These are phyloP conservation scores for Cryphonectria japonica DNA, from an alignment of 2,329 filamentous ascomycete species.

Conservation along the genomic window DNA sequence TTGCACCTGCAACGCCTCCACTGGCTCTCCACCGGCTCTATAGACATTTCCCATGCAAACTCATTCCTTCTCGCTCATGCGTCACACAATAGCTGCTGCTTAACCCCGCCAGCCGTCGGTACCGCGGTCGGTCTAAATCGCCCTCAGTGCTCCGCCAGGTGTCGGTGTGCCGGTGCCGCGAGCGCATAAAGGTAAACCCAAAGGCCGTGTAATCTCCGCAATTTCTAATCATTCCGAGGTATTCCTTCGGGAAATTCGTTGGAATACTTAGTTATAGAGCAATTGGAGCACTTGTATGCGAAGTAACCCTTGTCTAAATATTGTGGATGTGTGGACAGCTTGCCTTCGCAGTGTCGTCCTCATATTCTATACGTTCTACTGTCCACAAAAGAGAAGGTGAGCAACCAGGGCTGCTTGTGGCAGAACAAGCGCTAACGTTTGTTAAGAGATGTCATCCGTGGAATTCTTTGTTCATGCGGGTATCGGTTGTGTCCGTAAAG, in stretches of 20 bases:
- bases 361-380: not conserved
- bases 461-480: not conserved
- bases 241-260: not conserved
- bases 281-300: no score
- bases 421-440: not conserved
- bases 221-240: not conserved
- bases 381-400: not conserved
- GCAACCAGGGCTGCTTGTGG: not conserved
- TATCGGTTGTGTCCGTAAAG: not conserved
- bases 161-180: not conserved
- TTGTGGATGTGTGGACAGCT: not conserved
- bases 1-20: constrained; percentile 1
- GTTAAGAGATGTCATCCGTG: not conserved
- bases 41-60: not conserved
- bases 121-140: not conserved
- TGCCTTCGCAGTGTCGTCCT: not conserved
- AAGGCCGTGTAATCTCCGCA: not conserved
- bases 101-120: constrained; percentile 16
- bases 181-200: not conserved
- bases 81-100: not conserved
- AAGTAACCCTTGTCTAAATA: not conserved
- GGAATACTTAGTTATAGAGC: not conserved
- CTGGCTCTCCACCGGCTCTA: not conserved
- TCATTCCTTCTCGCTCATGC: not conserved
- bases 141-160: not conserved